Evolutionary conservation across 768 basidiomycete genomes (phyloP).

Genomic region (Lactifluus echinatus): DNA sequence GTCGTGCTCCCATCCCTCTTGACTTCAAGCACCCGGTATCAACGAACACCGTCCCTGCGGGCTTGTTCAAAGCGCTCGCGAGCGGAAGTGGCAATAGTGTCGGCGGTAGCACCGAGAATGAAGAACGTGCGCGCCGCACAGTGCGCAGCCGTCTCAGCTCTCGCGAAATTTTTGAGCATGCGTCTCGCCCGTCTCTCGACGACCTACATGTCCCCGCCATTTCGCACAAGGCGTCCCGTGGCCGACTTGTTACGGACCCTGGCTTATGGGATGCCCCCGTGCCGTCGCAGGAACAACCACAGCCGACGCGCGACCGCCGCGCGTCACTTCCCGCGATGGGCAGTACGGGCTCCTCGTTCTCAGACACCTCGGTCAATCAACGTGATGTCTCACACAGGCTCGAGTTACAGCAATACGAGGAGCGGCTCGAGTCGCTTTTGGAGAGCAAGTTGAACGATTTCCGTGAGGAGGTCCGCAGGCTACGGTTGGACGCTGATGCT

Average conservation of each 20-base stretch:
- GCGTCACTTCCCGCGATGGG: constrained; percentile 35
- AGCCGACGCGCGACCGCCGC: constrained; percentile 24
- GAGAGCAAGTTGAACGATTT: constrained; percentile 60
- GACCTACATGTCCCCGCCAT: constrained; percentile 64
- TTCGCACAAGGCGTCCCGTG: constrained; percentile 47
- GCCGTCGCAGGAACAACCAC: constrained; percentile 35
- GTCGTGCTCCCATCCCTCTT: constrained; percentile 68
- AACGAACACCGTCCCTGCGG: constrained; percentile 75
- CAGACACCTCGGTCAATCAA: constrained; percentile 36
- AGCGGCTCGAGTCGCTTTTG: constrained; percentile 51
- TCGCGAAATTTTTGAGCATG: constrained; percentile 63
- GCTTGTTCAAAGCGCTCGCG: constrained; percentile 74
- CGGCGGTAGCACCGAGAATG: constrained; percentile 13
- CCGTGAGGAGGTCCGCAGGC: constrained; percentile 31
- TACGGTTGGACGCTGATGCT: constrained; percentile 15
- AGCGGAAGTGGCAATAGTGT: constrained; percentile 23
- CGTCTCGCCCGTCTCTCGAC: constrained; percentile 65
- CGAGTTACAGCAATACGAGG: constrained; percentile 51
- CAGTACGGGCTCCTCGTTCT: constrained; percentile 39
- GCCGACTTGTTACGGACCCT: constrained; percentile 52
- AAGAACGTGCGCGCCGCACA: constrained; percentile 58
- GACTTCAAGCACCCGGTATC: constrained; percentile 63
- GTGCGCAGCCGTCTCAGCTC: constrained; percentile 75
- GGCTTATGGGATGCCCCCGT: constrained; percentile 30
- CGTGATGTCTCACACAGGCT: constrained; percentile 48